Evolutionary conservation across 345 rosid genomes (phyloP), one percentile per base, ranked within the genome.

Genomic region (Cochlearia excelsa): DNA sequence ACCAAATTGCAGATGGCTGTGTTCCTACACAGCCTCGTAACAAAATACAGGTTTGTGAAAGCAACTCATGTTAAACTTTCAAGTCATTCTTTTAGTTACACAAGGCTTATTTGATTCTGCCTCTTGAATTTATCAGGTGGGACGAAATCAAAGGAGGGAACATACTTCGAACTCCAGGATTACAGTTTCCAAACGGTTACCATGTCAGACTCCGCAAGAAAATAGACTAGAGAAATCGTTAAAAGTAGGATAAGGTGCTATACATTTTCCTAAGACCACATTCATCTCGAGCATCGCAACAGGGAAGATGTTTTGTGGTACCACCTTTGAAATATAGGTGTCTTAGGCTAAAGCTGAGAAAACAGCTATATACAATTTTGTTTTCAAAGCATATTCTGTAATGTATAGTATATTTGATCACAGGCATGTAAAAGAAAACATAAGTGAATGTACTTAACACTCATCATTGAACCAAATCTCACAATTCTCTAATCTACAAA

Each of bases 1-100:
- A 78, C 99, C 9, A 93, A 84, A 70, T 75, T 87, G 74, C 97
- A 93, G 72, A 87, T 89, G 95, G 99, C 97, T n/a, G 87, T 81
- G 44, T 89, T 93, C 75, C 83, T 93, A 59, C 99, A 93, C 61
- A 72, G 88, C 80, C 65, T 89, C 40, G 90, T 89, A 48, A 86
- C 95, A 50, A 83, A 81, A 72, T 87, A 80, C 91, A 85, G 94
- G 96, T 88, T 77, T 29, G 65, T 7, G 0, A 8, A n/a, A 61
- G 35, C 35, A 33, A 33, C 3, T 33, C 35, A 33, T 33, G 35
- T 33, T 16, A 16, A 16, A 16, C 23, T 16, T 16, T 16, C 23
- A 16, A 16, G 23, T 16, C 23, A 16, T 16, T 16, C 23, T 16
- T 16, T 16, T 16, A 16, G 23, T 0, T 16, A 16, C 23, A 16